phyloP scores from a whole-genome alignment of 768 basidiomycete species.

The Chlorophyllum brunneum region DNA sequence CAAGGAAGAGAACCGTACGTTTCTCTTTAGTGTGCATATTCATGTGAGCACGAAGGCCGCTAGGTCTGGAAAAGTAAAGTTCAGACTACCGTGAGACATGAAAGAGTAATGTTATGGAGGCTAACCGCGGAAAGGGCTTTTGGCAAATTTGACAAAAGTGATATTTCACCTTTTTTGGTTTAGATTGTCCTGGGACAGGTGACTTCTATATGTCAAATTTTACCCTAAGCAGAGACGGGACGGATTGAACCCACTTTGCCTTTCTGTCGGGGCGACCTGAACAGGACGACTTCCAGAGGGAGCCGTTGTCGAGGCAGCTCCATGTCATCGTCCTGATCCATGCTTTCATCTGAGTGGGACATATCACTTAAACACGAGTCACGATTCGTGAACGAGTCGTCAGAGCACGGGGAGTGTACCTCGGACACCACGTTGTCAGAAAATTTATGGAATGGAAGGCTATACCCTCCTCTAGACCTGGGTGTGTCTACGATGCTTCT shows the following conservation, averaged over 20 bases:
- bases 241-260: neutral
- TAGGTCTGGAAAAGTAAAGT: conserved; percentile 21
- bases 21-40: conserved; percentile 31
- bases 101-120: neutral
- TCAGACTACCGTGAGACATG: neutral
- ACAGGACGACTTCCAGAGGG: neutral
- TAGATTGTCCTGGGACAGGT: conserved; percentile 12
- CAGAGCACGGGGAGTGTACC: neutral
- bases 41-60: conserved; percentile 31
- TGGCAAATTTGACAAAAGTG: conserved; percentile 29
- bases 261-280: neutral
- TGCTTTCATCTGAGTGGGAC: neutral
- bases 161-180: conserved; percentile 31
- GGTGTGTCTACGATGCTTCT: neutral
- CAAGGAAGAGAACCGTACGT: conserved; percentile 19
- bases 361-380: neutral
- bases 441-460: neutral
- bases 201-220: neutral
- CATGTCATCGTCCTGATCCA: neutral
- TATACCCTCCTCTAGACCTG: neutral
- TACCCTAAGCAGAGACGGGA: too few relatives aligned
- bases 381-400: neutral
- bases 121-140: conserved; percentile 31
- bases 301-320: neutral
- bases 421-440: neutral